A percentile compares a stretch with the other conserved stretches of the same genome.
phyloP scores from a whole-genome alignment of 2,329 filamentous ascomycete species.

The Fusarium sp. region DNA sequence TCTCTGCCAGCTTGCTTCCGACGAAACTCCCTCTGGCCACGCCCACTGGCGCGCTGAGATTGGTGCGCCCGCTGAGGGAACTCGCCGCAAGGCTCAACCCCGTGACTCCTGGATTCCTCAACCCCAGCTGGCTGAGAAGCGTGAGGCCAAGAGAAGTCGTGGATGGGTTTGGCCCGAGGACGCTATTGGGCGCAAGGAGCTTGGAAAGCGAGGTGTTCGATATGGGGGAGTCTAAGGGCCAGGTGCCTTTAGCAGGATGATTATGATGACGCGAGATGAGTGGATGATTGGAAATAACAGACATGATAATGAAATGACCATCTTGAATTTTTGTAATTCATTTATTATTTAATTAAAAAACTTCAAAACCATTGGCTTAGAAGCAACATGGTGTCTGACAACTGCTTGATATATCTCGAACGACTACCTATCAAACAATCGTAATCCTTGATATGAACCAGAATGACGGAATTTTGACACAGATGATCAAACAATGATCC shows the following conservation, averaged over 20 bases:
- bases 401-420: neutral
- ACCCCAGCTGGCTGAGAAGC: conserved; percentile 80
- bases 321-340: conserved; percentile 25
- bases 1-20: conserved; percentile 77
- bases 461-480: neutral
- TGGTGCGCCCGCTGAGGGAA: conserved; percentile 79
- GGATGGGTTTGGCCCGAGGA: conserved; percentile 85
- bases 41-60: conserved; percentile 77
- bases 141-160: conserved; percentile 77
- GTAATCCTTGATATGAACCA: too few species aligned
- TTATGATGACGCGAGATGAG: conserved; percentile 29
- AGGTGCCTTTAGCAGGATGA: conserved; percentile 25
- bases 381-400: neutral
- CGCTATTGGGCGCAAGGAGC: conserved; percentile 77
- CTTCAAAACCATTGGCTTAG: neutral
- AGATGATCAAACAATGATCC: too few species aligned
- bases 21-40: conserved; percentile 67
- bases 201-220: conserved; percentile 74
- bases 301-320: conserved; percentile 31
- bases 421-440: neutral
- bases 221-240: conserved; percentile 59
- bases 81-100: conserved; percentile 76
- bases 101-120: conserved; percentile 82
- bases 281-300: conserved; percentile 35
- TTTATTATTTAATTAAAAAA: conserved; percentile 34